Evolutionary conservation across 2,329 filamentous ascomycete species (phyloP), one percentile per base, ranked within the genome.

Genomic region (Mollisia scopiformis): DNA sequence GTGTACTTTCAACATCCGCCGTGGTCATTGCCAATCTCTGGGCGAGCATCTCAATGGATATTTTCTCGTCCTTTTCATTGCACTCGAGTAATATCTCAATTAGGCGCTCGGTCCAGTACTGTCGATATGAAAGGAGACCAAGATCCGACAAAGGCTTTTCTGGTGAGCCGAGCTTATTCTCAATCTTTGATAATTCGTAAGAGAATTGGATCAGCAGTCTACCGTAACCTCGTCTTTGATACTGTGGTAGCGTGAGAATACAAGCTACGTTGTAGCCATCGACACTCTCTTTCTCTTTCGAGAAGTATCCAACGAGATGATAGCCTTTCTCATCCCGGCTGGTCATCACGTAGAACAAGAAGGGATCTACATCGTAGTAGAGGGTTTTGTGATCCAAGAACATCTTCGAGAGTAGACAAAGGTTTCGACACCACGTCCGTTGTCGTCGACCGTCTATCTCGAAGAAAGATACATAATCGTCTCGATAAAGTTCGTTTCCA

Each of bases 331-430:
- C 92, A 66, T 93, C 91, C 68, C 91, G 88, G 41, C 88, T 89
- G 27, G 92, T 92, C 94, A 99, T 97, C 75, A 97, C 94, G 77
- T 99, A 99, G 80, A 99, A 99, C 35, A 99, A 79, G 74, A 99
- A 99, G 0, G 95, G 95, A 66, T 99, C 95, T n/a, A 99, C 95
- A 70, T 99, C 95, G 79, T 99, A 99, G 80, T 97, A 99, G 7
- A 99, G 86, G 5, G 95, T 98, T 77, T 99, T 99, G 75, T 97
- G 96, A 67, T 96, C 95, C 37, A 99, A 83, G 74, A 99, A 99
- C 78, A 98, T 91, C 73, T 99, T 99, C 23, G 90, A 95, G 16
- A 99, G 81, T 10, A 99, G 81, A 75, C 95, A 99, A 5, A 99
- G 83, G 69, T 99, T 99, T 55, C 96, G 90, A 72, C 95, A 99